Evolutionary conservation across 495 filamentous ascomycete genomes (phyloP).

Genomic region (Talaromyces trachyspermus): DNA sequence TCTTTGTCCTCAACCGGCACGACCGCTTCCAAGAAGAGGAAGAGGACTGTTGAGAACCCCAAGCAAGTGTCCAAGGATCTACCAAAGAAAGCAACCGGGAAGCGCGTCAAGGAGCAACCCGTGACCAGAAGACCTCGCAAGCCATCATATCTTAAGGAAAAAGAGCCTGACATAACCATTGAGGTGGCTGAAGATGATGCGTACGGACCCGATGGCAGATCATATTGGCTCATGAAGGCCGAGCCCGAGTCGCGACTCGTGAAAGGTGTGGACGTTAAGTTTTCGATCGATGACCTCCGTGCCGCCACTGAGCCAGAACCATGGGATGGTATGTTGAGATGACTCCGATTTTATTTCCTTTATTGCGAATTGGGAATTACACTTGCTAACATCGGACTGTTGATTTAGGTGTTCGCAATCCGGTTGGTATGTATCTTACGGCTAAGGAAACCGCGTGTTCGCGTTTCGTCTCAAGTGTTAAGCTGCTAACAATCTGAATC

Average conservation of each 20-base stretch:
- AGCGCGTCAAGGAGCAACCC: background rate
- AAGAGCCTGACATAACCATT: constrained; percentile 9
- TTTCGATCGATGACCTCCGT: constrained; percentile 87
- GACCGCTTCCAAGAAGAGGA: constrained; percentile 8
- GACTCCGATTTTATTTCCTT: background rate
- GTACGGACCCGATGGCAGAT: constrained; percentile 16
- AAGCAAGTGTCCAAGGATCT: background rate
- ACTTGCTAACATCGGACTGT: no score
- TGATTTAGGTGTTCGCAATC: constrained; percentile 56
- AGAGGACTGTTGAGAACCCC: background rate
- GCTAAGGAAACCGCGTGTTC: no score
- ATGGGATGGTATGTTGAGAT: constrained; percentile 64
- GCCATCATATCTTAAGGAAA: constrained; percentile 8
- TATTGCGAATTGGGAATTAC: no score
- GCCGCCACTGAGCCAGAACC: constrained; percentile 64
- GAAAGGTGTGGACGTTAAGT: constrained; percentile 79
- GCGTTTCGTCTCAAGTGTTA: background rate
- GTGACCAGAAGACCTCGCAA: constrained; percentile 1
- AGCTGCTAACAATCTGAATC: no score
- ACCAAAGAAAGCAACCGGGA: constrained; percentile 4
- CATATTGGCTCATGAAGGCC: constrained; percentile 93
- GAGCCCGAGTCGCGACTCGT: constrained; percentile 83
- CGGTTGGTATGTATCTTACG: constrained; percentile 39
- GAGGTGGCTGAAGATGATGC: constrained; percentile 9
- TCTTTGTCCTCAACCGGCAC: no score